These are phyloP conservation scores for Elasticomyces elasticus DNA, from an alignment of 495 filamentous ascomycete species.

Conservation along the genomic window DNA sequence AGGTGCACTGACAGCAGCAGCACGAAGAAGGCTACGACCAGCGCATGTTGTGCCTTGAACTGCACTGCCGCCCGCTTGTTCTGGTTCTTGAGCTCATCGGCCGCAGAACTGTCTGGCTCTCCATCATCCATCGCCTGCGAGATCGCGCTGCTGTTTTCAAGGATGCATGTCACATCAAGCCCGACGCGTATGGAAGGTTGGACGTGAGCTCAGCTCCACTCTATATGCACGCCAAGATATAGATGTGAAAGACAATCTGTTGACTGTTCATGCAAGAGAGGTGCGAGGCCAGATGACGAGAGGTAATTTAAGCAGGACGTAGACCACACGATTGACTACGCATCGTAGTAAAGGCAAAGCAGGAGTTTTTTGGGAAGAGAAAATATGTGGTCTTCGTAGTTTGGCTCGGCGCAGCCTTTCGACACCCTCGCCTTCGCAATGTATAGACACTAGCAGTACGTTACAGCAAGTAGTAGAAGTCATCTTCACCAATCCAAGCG, in stretches of 20 bases:
- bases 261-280: too few relatives aligned
- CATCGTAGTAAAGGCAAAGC: neutral
- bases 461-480: neutral
- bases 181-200: too few relatives aligned
- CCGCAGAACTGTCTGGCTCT: neutral
- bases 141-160: neutral
- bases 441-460: neutral
- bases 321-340: too few relatives aligned
- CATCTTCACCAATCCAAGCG: neutral
- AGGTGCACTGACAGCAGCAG: constrained; percentile 34
- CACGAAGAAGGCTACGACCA: constrained; percentile 42
- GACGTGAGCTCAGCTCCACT: too few relatives aligned
- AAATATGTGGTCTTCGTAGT: neutral
- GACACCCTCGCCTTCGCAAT: neutral
- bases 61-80: constrained; percentile 33
- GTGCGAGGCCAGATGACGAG: too few relatives aligned
- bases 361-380: neutral
- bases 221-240: too few relatives aligned
- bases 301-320: too few relatives aligned
- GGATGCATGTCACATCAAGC: too few relatives aligned
- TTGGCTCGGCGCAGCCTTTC: neutral
- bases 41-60: constrained; percentile 46
- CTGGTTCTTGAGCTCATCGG: constrained; percentile 6
- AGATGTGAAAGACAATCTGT: too few relatives aligned
- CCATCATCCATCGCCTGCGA: constrained; percentile 14